These are phyloP conservation scores for Achlya hypogyna DNA, from an alignment of 352 stramenopile species.

Conservation along the genomic window DNA sequence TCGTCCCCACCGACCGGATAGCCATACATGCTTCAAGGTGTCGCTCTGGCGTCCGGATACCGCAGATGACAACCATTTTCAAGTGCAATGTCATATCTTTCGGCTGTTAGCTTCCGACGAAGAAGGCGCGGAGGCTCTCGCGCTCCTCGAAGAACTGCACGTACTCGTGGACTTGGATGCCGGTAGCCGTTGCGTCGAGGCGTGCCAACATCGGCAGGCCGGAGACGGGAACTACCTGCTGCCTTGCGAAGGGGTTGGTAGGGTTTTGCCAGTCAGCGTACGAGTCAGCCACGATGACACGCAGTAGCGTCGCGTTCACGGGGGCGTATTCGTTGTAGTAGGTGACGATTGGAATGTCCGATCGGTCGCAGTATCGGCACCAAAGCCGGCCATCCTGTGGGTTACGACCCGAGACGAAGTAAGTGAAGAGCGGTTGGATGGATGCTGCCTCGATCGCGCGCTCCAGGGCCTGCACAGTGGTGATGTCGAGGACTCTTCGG, in stretches of 20 bases:
- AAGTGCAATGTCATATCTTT: too few relatives aligned
- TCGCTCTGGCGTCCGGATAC: too few relatives aligned
- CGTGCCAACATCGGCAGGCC: constrained; percentile 8
- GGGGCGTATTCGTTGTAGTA: constrained; percentile 69
- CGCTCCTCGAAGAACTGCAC: constrained; percentile 1
- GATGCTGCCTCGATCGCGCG: constrained; percentile 46
- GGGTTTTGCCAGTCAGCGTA: constrained; percentile 68
- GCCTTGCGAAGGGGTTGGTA: constrained; percentile 46
- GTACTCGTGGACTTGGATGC: neutral
- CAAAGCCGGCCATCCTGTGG: constrained; percentile 65
- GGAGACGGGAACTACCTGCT: neutral
- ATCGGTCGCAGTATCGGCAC: constrained; percentile 72
- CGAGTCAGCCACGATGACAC: constrained; percentile 41
- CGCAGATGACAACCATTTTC: too few relatives aligned
- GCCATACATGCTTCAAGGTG: too few relatives aligned
- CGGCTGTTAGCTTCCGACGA: too few relatives aligned
- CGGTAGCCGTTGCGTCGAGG: neutral
- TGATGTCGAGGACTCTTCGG: neutral
- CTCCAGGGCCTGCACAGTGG: constrained; percentile 27
- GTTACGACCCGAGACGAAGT: constrained; percentile 68
- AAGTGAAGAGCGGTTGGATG: constrained; percentile 60
- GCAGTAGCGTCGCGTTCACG: constrained; percentile 41
- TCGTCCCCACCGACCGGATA: too few relatives aligned
- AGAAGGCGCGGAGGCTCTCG: neutral
- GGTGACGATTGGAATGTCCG: constrained; percentile 57